Evolutionary conservation across 2,329 filamentous ascomycete species (phyloP), one percentile per base, ranked within the genome.

Genomic region (Microcera coccophila): DNA sequence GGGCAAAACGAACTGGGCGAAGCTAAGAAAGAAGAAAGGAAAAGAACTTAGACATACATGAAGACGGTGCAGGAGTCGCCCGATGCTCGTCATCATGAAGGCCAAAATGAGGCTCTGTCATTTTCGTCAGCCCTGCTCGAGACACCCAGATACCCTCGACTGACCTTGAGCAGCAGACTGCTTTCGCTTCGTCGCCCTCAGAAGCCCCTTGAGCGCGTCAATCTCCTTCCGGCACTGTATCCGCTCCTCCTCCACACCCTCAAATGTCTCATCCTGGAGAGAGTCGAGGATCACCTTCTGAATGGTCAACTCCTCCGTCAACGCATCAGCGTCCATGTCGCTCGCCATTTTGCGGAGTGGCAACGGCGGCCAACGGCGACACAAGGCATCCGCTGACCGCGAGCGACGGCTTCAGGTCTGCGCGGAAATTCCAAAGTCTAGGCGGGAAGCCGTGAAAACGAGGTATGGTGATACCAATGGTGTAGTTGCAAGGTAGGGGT

Each of bases 201-300:
- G 49, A 4, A 54, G 50, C n/a, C 41, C 54, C 49, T 66, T 63
- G 15, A 75, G 46, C 4, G 52, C 49, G 28, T 48, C 41, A 20
- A 68, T 64, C 45, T 62, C 53, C 7, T 34, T 22, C n/a, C 24
- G 45, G 24, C 56, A 55, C 38, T 60, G 55, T 11, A 39, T 37
- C 14, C 63, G 56, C 48, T 63, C 59, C 12, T 53, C 43, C 22
- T 66, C 63, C 26, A 59, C 60, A 14, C 53, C 62, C 5, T 59
- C 54, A 39, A 55, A 58, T 5, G 45, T 39, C 24, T 52, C 52
- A 18, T 39, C 47, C 16, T 47, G 29, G n/a, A 76, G 62, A 2
- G 72, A 75, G 7, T 55, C 49, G 3, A 76, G 59, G 16, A 76
- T 62, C 38, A 69, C 67, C 36, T 60, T 60, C 45, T 73, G 67